Evolutionary conservation across 2,329 filamentous ascomycete genomes (phyloP).

Genomic region (Uncinocarpus reesii): DNA sequence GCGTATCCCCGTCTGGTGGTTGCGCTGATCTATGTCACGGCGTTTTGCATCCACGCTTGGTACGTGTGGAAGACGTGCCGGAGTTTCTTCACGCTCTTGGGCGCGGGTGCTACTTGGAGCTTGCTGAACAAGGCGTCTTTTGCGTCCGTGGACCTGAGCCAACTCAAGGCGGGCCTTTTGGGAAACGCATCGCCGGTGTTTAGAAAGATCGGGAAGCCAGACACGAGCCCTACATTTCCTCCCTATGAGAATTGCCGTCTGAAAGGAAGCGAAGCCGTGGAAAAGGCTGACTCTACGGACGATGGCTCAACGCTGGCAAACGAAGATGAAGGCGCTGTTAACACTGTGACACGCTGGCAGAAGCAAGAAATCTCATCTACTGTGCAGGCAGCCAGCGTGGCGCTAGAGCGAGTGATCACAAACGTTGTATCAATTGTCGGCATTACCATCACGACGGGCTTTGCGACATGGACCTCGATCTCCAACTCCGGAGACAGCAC

Average conservation of each 20-base stretch:
- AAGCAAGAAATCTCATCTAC: constrained; percentile 11
- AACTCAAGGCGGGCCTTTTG: constrained; percentile 5
- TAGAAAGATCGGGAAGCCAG: constrained; percentile 12
- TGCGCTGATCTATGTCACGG: constrained; percentile 2
- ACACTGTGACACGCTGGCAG: constrained; percentile 10
- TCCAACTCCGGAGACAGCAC: constrained; percentile 8
- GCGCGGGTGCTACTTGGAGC: constrained; percentile 10
- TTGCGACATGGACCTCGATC: constrained; percentile 12
- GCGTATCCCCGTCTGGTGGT: constrained; percentile 11
- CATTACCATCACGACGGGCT: constrained; percentile 14
- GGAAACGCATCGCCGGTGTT: constrained; percentile 7
- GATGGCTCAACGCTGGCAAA: not conserved
- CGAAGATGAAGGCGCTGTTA: constrained; percentile 10
- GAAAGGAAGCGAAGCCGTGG: not conserved
- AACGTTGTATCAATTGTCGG: constrained; percentile 13
- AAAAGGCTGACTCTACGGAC: not conserved
- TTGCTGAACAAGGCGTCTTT: constrained; percentile 13
- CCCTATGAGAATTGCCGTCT: constrained; percentile 8
- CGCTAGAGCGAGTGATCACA: constrained; percentile 11
- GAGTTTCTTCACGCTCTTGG: constrained; percentile 11
- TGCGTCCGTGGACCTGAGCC: constrained; percentile 5
- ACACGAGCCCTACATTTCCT: constrained; percentile 9
- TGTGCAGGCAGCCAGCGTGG: constrained; percentile 9
- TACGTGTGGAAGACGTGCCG: constrained; percentile 10
- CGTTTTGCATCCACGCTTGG: constrained; percentile 11